Conservation (phyloP, 2,329 filamentous ascomycete genomes). For the Graphilbum ipis-grandicollis region DNA sequence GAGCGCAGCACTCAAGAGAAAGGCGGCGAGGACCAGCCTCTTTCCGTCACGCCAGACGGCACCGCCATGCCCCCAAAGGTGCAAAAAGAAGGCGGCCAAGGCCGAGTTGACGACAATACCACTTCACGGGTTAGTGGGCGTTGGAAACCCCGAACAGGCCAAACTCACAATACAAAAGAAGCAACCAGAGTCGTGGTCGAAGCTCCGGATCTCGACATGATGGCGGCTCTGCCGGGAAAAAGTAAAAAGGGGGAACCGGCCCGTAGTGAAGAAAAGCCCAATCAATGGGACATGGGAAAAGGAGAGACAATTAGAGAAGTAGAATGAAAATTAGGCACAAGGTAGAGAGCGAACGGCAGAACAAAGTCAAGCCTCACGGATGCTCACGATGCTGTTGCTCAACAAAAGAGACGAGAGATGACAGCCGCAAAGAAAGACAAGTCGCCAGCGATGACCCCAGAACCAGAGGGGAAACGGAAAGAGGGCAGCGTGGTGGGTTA, state of each 20-base stretch:
- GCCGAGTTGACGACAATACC: slow-evolving; percentile 37
- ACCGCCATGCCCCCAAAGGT: slow-evolving; percentile 27
- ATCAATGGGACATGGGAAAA: slow-evolving; percentile 27
- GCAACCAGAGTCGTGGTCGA: slow-evolving; percentile 31
- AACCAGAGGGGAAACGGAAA: no score
- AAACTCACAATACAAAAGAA: slow-evolving; percentile 38
- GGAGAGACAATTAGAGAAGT: slow-evolving; percentile 1
- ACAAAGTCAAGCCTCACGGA: no score
- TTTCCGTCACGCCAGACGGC: slow-evolving; percentile 36
- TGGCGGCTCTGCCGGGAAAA: slow-evolving; percentile 14
- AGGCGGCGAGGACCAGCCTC: slow-evolving; percentile 46
- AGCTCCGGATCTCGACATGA: slow-evolving; percentile 27
- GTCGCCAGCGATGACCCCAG: no score
- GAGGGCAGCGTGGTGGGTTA: no score
- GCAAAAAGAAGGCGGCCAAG: slow-evolving; percentile 26
- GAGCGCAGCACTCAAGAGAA: slow-evolving; percentile 30
- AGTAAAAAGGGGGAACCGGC: slow-evolving; percentile 9
- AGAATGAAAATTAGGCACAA: not conserved
- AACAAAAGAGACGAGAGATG: slow-evolving; percentile 1
- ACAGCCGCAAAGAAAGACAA: no score
- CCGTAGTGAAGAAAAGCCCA: slow-evolving; percentile 21
- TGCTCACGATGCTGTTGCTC: no score
- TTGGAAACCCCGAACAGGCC: no score
- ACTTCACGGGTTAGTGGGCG: slow-evolving; percentile 13
- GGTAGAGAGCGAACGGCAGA: slow-evolving; percentile 4